Percentiles rank a stretch among this genome's conserved stretches.
Conservation (phyloP, 2,329 filamentous ascomycete genomes). For the Ramichloridium luteum region DNA sequence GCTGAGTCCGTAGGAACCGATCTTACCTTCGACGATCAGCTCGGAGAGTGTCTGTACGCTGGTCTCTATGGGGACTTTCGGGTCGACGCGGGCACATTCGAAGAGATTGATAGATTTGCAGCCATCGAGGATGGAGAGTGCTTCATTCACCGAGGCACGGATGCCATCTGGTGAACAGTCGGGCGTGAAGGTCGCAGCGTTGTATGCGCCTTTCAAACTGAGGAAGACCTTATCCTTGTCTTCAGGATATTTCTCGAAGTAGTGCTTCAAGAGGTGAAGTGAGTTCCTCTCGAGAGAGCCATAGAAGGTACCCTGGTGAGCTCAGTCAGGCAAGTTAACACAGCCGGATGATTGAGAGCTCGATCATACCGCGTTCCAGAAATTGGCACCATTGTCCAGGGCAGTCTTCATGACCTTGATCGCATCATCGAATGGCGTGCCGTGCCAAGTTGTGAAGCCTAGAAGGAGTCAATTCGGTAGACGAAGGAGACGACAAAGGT, state of each 20-base stretch:
- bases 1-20: slow-evolving; percentile 40
- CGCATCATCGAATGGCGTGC: too few species aligned
- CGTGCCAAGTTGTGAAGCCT: too few species aligned
- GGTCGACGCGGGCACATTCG: slow-evolving; percentile 46
- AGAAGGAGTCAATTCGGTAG: too few species aligned
- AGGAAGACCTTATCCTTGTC: slow-evolving; percentile 51
- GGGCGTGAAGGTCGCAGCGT: slow-evolving; percentile 27
- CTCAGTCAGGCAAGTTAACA: too few species aligned
- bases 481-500: too few species aligned
- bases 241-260: slow-evolving; percentile 52
- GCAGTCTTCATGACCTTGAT: slow-evolving; percentile 30
- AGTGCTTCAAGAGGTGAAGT: slow-evolving; percentile 46
- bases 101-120: slow-evolving; percentile 53
- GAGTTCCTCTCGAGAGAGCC: slow-evolving; percentile 47
- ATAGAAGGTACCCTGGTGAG: too few species aligned
- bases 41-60: slow-evolving; percentile 36
- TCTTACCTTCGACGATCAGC: slow-evolving; percentile 40
- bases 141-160: slow-evolving; percentile 47
- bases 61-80: slow-evolving; percentile 33
- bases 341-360: too few species aligned
- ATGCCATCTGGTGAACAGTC: slow-evolving; percentile 45
- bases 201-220: slow-evolving; percentile 47
- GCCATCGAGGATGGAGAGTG: slow-evolving; percentile 35
- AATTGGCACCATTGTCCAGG: slow-evolving; percentile 26
- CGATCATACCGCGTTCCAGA: slow-evolving; percentile 38